Evolutionary conservation across 2,329 filamentous ascomycete species (phyloP).

Genomic region (Rosellinia necatrix): DNA sequence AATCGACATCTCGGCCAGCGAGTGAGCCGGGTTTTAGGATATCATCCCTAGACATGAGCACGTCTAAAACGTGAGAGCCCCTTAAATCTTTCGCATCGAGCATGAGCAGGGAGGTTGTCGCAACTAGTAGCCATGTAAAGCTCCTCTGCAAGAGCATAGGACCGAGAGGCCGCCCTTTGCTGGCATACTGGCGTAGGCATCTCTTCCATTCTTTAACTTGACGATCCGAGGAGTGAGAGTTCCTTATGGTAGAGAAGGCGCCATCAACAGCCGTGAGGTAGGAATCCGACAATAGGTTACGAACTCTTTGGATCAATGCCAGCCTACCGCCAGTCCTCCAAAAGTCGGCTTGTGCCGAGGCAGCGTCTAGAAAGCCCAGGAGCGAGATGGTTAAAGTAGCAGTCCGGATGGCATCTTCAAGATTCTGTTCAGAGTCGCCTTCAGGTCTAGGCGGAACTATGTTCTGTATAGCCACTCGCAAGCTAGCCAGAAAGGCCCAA

Average conservation of each 20-base stretch:
- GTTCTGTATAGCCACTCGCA: conserved; percentile 63
- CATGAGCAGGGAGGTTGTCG: conserved; percentile 75
- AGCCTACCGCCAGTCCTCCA: conserved; percentile 79
- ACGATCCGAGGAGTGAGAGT: conserved; percentile 68
- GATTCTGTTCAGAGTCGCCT: conserved; percentile 61
- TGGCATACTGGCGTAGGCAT: conserved; percentile 81
- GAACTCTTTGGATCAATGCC: conserved; percentile 71
- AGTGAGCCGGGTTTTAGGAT: conserved; percentile 49
- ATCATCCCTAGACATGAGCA: conserved; percentile 66
- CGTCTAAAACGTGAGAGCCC: conserved; percentile 71
- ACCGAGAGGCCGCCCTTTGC: conserved; percentile 78
- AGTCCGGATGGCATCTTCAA: conserved; percentile 70
- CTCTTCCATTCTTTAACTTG: conserved; percentile 84
- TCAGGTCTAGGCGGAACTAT: conserved; percentile 58
- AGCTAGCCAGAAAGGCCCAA: conserved; percentile 73
- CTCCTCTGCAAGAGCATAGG: conserved; percentile 89
- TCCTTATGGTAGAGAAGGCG: conserved; percentile 87
- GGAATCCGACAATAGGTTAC: conserved; percentile 76
- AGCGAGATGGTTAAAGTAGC: conserved; percentile 82
- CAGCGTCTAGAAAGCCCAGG: conserved; percentile 87
- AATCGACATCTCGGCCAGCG: conserved; percentile 55
- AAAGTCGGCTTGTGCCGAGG: conserved; percentile 76
- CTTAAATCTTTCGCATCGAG: conserved; percentile 64
- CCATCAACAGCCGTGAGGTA: conserved; percentile 89
- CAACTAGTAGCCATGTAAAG: conserved; percentile 83